A percentile compares a stretch with the other conserved stretches of the same genome.
phyloP scores from a whole-genome alignment of 2,329 filamentous ascomycete species.

The Alternaria triticimaculans region DNA sequence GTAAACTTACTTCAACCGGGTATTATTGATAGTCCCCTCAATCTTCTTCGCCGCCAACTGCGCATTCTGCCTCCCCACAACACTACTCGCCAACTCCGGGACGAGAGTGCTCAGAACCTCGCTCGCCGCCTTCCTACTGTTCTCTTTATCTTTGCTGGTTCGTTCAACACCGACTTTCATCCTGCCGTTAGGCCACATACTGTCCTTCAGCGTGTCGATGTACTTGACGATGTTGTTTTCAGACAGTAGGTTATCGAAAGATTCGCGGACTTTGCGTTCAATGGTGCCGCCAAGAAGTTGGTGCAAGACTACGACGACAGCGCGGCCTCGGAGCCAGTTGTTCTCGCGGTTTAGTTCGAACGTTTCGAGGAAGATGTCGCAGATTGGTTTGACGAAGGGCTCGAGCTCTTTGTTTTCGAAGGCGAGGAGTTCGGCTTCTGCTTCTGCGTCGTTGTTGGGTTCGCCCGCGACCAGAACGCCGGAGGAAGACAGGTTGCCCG shows the following conservation, averaged over 20 bases:
- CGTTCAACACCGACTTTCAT: constrained; percentile 62
- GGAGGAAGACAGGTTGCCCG: constrained; percentile 19
- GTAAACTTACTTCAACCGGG: constrained; percentile 77
- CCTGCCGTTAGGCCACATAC: constrained; percentile 79
- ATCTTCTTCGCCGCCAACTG: constrained; percentile 87
- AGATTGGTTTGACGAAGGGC: constrained; percentile 98
- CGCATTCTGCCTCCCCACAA: constrained; percentile 91
- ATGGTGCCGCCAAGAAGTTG: constrained; percentile 95
- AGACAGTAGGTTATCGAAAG: constrained; percentile 73
- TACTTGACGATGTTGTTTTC: constrained; percentile 82
- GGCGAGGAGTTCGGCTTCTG: constrained; percentile 90
- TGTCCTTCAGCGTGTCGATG: constrained; percentile 73
- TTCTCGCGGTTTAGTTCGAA: constrained; percentile 95
- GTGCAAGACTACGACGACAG: constrained; percentile 94
- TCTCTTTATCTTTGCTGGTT: constrained; percentile 74
- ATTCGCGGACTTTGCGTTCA: constrained; percentile 91
- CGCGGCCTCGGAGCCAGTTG: constrained; percentile 94
- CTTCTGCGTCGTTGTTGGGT: constrained; percentile 69
- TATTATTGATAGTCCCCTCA: constrained; percentile 91
- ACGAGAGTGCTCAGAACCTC: constrained; percentile 88
- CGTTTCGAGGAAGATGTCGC: constrained; percentile 93
- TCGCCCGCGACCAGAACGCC: constrained; percentile 52
- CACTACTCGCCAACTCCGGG: constrained; percentile 88
- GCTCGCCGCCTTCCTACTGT: constrained; percentile 84
- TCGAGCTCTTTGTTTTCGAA: constrained; percentile 84